Evolutionary conservation across 1,284 basidiomycete species (phyloP), one percentile per base, ranked within the genome.

Genomic region (Sporisorium scitamineum): DNA sequence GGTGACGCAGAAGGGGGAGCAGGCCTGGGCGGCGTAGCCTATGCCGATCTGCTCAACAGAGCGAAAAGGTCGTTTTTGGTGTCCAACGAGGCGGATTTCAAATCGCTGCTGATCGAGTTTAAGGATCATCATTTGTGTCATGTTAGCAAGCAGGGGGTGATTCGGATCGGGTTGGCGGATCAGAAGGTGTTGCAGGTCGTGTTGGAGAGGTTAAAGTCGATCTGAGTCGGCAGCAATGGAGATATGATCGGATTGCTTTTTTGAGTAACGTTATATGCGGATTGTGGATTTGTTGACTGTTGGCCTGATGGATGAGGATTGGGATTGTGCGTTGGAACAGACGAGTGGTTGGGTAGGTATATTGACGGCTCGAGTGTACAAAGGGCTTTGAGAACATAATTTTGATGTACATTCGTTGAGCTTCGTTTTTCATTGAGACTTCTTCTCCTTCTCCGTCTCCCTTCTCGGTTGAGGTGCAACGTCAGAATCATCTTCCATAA

Each of bases 401-500:
- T n/a, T 22, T 7, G 31, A 29, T 3, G n/a, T 5, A 18, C 16
- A 26, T 4, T 32, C 6, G n/a, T 20, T 34, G 32, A 16, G 8
- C 11, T 1, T 69, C 47, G 66, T 22, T 53, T 18, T 1, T 69
- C 47, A 71, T 22, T 53, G 45, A n/a, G 59, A 56, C 60, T 71
- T 71, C 56, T 62, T 71, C 1, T 51, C 51, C 41, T 62, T 45
- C 11, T 22, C 20, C 24, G 26, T 11, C 24, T 32, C 41, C 22
- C 5, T 31, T 11, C 24, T 50, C n/a, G 32, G 29, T 3, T 31
- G 50, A 9, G 61, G 47, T 18, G n/a, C 42, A 14, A 54, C 14
- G 20, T 64, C 57, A 14, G 63, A 61, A 54, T 72, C 63, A 45
- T 84, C 83, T 52, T 85, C 84, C 18, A 84, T 55, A 45, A 84